These are phyloP conservation scores for Ulota crispa DNA, from an alignment of 225 moss, liverwort and hornwort genomes.

Conservation along the genomic window DNA sequence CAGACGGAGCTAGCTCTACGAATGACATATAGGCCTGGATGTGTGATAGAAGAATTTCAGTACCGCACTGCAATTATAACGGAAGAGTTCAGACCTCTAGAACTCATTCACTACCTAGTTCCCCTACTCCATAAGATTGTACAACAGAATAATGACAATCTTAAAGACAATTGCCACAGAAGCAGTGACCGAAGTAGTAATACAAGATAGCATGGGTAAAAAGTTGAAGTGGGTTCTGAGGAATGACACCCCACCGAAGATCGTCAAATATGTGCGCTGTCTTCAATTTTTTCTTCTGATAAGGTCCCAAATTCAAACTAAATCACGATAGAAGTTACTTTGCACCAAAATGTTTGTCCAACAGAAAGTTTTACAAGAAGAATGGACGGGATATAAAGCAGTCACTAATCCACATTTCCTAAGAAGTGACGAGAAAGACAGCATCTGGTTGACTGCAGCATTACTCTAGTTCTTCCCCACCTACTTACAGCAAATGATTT, in stretches of 20 bases:
- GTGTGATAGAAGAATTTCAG: constrained; percentile 13
- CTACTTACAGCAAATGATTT: constrained; percentile 18
- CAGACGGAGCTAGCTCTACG: constrained; percentile 21
- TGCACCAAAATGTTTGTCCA: background rate
- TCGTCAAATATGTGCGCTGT: background rate
- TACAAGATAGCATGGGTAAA: constrained; percentile 1
- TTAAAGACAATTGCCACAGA: constrained; percentile 12
- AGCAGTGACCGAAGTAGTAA: background rate
- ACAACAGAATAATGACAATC: constrained; percentile 19
- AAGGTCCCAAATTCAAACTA: background rate
- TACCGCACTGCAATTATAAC: constrained; percentile 24
- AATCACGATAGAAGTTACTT: background rate
- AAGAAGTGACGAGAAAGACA: constrained; percentile 23
- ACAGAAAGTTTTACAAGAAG: background rate
- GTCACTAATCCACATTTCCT: background rate
- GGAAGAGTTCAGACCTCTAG: constrained; percentile 22
- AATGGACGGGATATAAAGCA: background rate
- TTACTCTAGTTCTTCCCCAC: background rate
- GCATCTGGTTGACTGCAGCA: constrained; percentile 13
- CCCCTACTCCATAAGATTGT: background rate
- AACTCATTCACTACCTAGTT: constrained; percentile 10
- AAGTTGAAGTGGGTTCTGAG: background rate
- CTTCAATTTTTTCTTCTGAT: constrained; percentile 1
- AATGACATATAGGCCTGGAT: constrained; percentile 17
- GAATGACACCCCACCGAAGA: background rate